Conservation (phyloP, 257 asterid genomes). For the Nicotiana tomentosiformis region DNA sequence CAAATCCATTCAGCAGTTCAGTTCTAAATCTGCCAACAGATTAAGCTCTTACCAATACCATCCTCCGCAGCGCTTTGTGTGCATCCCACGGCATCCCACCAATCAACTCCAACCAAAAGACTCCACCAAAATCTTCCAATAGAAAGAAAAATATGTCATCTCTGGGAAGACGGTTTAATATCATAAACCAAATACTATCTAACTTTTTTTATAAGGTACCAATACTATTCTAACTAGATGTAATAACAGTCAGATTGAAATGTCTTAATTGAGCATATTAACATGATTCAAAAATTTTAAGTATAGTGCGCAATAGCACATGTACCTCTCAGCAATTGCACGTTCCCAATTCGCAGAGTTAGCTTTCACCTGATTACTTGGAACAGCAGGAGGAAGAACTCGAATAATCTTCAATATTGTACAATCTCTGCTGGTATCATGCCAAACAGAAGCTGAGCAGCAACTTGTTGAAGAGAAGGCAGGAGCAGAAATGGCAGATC, state of each 20-base stretch:
- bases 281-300: background rate
- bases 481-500: constrained; percentile 90
- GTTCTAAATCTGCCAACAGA: constrained; percentile 1
- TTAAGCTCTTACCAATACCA: constrained; percentile 70
- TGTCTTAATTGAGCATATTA: background rate
- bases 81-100: constrained; percentile 99
- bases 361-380: constrained; percentile 65
- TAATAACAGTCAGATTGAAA: background rate
- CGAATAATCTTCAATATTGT: constrained; percentile 79
- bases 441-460: constrained; percentile 99
- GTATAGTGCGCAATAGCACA: background rate
- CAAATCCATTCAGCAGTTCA: constrained; percentile 1
- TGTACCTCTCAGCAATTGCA: constrained; percentile 98
- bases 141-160: constrained; percentile 6
- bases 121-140: constrained; percentile 97
- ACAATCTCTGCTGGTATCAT: constrained; percentile 72
- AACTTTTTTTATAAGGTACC: too few species aligned
- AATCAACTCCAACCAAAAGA: constrained; percentile 97
- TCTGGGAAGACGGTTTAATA: constrained; percentile 8
- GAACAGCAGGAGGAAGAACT: constrained; percentile 87
- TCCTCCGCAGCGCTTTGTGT: constrained; percentile 99
- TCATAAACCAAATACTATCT: background rate
- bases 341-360: constrained; percentile 94
- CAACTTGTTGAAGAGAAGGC: constrained; percentile 99
- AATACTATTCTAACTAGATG: background rate